A percentile compares a stretch with the other conserved stretches of the same genome.
Conservation (phyloP, 139 green algal genomes). For the Zygnema circumcarinatum region DNA sequence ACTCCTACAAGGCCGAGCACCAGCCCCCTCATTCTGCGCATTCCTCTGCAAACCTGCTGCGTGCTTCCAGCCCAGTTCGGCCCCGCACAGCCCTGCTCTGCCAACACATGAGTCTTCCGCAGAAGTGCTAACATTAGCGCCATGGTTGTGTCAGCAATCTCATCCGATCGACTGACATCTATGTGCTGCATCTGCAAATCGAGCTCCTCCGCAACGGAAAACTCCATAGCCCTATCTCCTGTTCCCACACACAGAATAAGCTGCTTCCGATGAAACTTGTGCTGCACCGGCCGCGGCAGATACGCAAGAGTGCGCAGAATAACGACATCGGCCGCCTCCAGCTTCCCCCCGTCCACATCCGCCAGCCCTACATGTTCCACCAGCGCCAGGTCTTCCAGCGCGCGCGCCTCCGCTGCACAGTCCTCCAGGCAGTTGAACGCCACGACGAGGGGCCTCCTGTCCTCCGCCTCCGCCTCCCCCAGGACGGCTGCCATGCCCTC, state of each 20-base stretch:
- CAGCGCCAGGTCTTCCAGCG: constrained; percentile 21
- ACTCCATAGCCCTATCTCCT: constrained; percentile 32
- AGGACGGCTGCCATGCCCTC: too few species aligned
- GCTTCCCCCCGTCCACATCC: constrained; percentile 17
- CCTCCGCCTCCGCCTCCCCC: too few species aligned
- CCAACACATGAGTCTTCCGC: constrained; percentile 34
- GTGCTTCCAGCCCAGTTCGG: constrained; percentile 26
- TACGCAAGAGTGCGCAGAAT: constrained; percentile 47
- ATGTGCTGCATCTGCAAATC: constrained; percentile 44
- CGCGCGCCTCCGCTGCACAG: constrained; percentile 36
- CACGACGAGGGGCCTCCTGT: constrained; percentile 13
- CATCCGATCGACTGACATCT: constrained; percentile 27
- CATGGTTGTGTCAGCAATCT: constrained; percentile 54
- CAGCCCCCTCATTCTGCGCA: constrained; percentile 19
- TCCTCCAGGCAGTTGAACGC: constrained; percentile 42
- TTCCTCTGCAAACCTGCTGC: constrained; percentile 19
- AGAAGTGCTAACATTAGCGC: constrained; percentile 50
- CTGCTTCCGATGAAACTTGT: constrained; percentile 13
- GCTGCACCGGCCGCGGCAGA: constrained; percentile 36
- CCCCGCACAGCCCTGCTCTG: constrained; percentile 29
- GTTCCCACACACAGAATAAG: constrained; percentile 30
- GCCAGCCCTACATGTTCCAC: constrained; percentile 48
- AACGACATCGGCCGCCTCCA: constrained; percentile 39
- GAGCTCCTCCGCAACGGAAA: constrained; percentile 46
- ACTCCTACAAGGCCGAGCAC: constrained; percentile 40